Conservation (phyloP, 768 basidiomycete genomes). For the Calocybe indica region DNA sequence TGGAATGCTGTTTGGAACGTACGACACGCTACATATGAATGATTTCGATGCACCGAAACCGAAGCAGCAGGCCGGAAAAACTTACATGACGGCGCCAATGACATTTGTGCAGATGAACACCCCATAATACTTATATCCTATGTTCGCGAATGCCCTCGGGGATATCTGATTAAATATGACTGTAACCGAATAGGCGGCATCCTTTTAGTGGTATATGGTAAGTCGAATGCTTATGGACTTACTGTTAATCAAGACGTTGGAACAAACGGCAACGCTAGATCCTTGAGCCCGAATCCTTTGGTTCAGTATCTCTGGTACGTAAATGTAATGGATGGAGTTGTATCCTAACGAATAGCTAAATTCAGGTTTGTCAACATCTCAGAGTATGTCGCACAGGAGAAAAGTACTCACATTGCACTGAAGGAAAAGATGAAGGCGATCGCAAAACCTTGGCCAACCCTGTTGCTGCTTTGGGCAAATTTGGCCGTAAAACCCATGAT, state of each 20-base stretch:
- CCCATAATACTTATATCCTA: constrained; percentile 7
- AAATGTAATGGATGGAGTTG: constrained; percentile 3
- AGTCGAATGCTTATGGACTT: background rate
- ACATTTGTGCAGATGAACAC: constrained; percentile 7
- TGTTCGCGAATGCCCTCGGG: constrained; percentile 3
- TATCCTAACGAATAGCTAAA: constrained; percentile 4
- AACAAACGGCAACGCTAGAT: constrained; percentile 4
- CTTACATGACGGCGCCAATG: constrained; percentile 3
- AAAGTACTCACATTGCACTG: constrained; percentile 1
- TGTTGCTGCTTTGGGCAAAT: background rate
- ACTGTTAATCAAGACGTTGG: constrained; percentile 1
- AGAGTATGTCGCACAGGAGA: background rate
- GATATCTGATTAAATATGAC: constrained; percentile 6
- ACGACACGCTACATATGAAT: background rate
- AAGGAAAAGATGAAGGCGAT: constrained; percentile 1
- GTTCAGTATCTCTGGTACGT: constrained; percentile 6
- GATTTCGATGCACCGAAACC: background rate
- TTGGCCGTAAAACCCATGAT: constrained; percentile 5
- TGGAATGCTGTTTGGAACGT: background rate
- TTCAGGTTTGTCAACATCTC: background rate
- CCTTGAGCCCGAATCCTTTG: constrained; percentile 6
- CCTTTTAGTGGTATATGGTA: background rate
- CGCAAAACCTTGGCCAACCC: background rate
- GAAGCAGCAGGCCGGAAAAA: background rate
- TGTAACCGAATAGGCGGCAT: background rate